Conservation (phyloP, 208 protist genomes). For the Strigomonas culicis region DNA sequence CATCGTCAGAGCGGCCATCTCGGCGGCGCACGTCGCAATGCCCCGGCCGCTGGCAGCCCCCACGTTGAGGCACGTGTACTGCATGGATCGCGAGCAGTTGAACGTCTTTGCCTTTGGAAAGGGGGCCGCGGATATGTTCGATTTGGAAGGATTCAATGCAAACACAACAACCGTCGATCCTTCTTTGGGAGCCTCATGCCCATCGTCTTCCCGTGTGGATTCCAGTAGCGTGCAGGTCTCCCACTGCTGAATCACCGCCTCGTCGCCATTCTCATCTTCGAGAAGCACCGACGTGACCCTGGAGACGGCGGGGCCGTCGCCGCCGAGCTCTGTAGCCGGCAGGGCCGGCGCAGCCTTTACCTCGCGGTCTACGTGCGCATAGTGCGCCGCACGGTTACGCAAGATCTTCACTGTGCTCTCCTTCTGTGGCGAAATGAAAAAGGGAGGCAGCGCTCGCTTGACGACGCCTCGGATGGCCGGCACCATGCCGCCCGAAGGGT, state of each 20-base stretch:
- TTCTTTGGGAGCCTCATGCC: constrained; percentile 35
- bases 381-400: neutral
- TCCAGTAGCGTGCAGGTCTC: constrained; percentile 22
- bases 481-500: constrained; percentile 67
- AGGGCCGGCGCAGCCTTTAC: neutral
- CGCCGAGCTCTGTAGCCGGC: neutral
- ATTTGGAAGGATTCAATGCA: constrained; percentile 57
- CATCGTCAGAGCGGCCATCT: constrained; percentile 6
- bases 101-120: constrained; percentile 68
- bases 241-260: constrained; percentile 77
- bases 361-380: neutral
- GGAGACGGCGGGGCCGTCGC: constrained; percentile 11
- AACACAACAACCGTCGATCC: constrained; percentile 49
- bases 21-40: neutral
- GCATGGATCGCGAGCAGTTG: constrained; percentile 43
- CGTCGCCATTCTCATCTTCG: constrained; percentile 26
- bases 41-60: neutral
- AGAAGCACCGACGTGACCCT: constrained; percentile 58
- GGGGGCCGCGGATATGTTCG: constrained; percentile 39
- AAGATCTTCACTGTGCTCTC: neutral
- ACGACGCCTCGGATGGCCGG: constrained; percentile 68
- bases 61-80: constrained; percentile 30
- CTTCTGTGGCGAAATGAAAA: constrained; percentile 30
- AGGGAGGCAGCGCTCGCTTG: constrained; percentile 58
- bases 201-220: constrained; percentile 14